phyloP scores from a whole-genome alignment of 371 early-diverging fungal species.

The Mucor racemosus region DNA sequence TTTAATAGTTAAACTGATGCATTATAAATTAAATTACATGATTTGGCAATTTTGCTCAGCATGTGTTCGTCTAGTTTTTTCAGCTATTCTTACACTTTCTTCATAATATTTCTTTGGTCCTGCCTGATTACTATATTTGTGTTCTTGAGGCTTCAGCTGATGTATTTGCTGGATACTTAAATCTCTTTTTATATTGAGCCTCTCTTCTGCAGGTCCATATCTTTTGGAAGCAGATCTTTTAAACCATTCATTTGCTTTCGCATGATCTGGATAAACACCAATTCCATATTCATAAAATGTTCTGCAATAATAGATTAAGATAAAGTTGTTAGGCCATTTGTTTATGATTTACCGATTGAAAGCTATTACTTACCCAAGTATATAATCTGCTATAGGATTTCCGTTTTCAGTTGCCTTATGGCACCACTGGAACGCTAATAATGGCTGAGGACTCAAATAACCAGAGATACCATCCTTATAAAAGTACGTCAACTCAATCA shows the following conservation, averaged over 20 bases:
- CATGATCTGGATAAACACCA: slow-evolving; percentile 29
- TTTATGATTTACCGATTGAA: not conserved
- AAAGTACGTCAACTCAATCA: slow-evolving; percentile 39
- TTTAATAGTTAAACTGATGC: too few species aligned
- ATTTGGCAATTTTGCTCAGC: slow-evolving; percentile 25
- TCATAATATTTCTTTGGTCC: slow-evolving; percentile 20
- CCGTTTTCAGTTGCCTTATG: slow-evolving; percentile 40
- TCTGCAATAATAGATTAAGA: not conserved
- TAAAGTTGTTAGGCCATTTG: not conserved
- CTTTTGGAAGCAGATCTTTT: slow-evolving; percentile 38
- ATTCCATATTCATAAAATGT: slow-evolving; percentile 35
- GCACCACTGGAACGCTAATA: slow-evolving; percentile 48
- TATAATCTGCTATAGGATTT: slow-evolving; percentile 40
- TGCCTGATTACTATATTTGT: not conserved
- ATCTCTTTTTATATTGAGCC: not conserved
- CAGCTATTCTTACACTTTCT: slow-evolving; percentile 25
- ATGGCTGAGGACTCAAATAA: slow-evolving; percentile 28
- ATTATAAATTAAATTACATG: slow-evolving; percentile 13
- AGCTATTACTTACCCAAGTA: slow-evolving; percentile 39
- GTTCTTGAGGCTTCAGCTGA: not conserved
- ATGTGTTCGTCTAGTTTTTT: slow-evolving; percentile 15
- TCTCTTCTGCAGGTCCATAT: slow-evolving; percentile 27
- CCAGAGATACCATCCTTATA: slow-evolving; percentile 41
- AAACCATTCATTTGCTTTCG: slow-evolving; percentile 32
- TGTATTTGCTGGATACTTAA: not conserved